These are phyloP conservation scores for Septoria petroselini DNA, from an alignment of 2,329 filamentous ascomycete genomes.

Conservation along the genomic window DNA sequence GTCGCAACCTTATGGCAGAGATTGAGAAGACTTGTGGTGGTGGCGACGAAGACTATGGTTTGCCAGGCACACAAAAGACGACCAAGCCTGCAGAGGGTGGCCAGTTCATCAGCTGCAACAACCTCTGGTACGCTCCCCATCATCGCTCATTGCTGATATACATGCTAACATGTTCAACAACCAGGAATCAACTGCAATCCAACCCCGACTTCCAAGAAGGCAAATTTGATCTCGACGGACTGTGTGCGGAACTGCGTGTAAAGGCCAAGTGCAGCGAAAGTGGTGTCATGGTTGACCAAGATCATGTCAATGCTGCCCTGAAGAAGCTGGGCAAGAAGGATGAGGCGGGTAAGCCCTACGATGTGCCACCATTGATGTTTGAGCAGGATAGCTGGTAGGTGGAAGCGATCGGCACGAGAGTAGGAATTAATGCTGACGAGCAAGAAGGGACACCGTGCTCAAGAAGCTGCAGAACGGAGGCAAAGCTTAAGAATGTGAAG, in stretches of 20 bases:
- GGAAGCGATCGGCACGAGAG: background rate
- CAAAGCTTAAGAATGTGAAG: constrained; percentile 4
- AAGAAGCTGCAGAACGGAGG: constrained; percentile 19
- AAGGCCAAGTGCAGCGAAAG: constrained; percentile 94
- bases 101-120: constrained; percentile 76
- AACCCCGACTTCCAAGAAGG: constrained; percentile 85
- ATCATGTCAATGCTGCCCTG: constrained; percentile 70
- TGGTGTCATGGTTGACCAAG: constrained; percentile 83
- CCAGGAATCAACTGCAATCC: constrained; percentile 70
- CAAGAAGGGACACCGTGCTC: constrained; percentile 17
- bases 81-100: constrained; percentile 35
- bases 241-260: constrained; percentile 88
- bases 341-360: constrained; percentile 15
- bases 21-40: constrained; percentile 73
- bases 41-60: constrained; percentile 60
- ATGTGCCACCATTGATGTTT: constrained; percentile 16
- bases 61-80: constrained; percentile 21
- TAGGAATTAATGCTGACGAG: background rate
- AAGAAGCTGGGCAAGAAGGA: constrained; percentile 43
- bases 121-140: constrained; percentile 64
- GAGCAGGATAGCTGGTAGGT: constrained; percentile 24
- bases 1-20: constrained; percentile 65
- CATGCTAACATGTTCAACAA: background rate
- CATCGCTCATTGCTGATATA: background rate
- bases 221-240: constrained; percentile 87